Conservation (phyloP, 2,329 filamentous ascomycete genomes). For the Fusarium goolgardi region DNA sequence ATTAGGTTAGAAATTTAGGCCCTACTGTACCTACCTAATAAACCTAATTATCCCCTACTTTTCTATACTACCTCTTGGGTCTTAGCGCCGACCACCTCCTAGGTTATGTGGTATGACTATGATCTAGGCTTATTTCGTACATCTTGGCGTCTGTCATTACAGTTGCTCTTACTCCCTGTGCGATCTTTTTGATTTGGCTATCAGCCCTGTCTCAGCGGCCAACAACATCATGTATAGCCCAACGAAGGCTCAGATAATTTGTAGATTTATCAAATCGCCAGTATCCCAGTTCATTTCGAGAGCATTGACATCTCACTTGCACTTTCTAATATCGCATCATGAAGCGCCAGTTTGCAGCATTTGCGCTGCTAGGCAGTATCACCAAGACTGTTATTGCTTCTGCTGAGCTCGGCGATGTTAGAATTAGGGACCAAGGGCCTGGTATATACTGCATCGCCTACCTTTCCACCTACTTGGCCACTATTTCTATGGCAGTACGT, state of each 20-base stretch:
- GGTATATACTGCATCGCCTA: conserved; percentile 17
- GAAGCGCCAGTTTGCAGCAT: background rate
- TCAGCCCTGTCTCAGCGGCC: background rate
- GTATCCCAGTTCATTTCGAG: fast-evolving
- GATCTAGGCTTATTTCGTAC: background rate
- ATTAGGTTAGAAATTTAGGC: too few relatives aligned
- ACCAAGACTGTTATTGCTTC: background rate
- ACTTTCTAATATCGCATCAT: background rate
- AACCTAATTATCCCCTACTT: too few relatives aligned
- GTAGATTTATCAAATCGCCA: too few relatives aligned
- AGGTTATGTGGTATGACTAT: too few relatives aligned
- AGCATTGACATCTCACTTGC: fast-evolving
- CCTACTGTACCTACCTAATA: too few relatives aligned
- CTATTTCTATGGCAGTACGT: background rate
- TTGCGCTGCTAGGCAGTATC: background rate
- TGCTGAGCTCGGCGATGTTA: background rate
- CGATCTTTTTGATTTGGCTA: too few relatives aligned
- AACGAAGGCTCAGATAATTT: background rate
- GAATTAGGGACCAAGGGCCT: background rate
- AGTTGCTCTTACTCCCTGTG: background rate
- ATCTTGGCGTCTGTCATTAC: background rate
- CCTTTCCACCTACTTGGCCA: background rate
- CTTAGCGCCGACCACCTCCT: too few relatives aligned
- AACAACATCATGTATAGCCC: fast-evolving
- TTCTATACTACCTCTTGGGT: too few relatives aligned